Evolutionary conservation across 106 monocot genomes (phyloP).

Genomic region (Allium sativum): DNA sequence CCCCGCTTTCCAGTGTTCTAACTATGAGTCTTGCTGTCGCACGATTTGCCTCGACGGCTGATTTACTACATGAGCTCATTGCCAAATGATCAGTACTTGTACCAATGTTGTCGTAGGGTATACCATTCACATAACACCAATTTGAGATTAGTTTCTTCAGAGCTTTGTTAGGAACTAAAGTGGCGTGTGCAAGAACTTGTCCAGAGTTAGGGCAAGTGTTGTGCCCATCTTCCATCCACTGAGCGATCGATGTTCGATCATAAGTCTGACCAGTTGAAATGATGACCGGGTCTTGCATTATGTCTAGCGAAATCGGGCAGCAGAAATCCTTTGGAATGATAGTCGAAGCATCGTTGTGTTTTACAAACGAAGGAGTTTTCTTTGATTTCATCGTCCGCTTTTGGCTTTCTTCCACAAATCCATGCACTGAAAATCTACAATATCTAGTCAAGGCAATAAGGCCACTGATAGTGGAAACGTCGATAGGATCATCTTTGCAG

Average conservation of each 20-base stretch:
- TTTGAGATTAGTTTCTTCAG: slow-evolving; percentile 36
- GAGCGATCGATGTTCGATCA: slow-evolving; percentile 42
- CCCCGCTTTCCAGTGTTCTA: slow-evolving; percentile 16
- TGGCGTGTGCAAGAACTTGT: slow-evolving; percentile 23
- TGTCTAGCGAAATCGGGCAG: slow-evolving; percentile 55
- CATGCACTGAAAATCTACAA: slow-evolving; percentile 64
- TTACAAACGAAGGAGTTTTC: neutral
- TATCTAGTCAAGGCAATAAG: slow-evolving; percentile 60
- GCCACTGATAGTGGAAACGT: slow-evolving; percentile 38
- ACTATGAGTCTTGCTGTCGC: slow-evolving; percentile 29
- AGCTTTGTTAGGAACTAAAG: slow-evolving; percentile 38
- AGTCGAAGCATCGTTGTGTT: neutral
- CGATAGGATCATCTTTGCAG: slow-evolving; percentile 47
- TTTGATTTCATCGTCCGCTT: neutral
- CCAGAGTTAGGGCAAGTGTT: slow-evolving; percentile 56
- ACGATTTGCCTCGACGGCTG: slow-evolving; percentile 30
- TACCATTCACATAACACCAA: slow-evolving; percentile 31
- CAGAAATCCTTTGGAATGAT: slow-evolving; percentile 50
- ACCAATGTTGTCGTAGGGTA: slow-evolving; percentile 21
- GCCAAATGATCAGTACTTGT: neutral
- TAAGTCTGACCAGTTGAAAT: slow-evolving; percentile 60
- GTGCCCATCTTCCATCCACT: slow-evolving; percentile 54
- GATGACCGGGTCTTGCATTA: slow-evolving; percentile 62
- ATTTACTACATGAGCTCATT: slow-evolving; percentile 5
- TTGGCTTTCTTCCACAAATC: slow-evolving; percentile 9